These are phyloP conservation scores for Heliosperma pusillum DNA, from an alignment of 148 eudicot genomes.

Conservation along the genomic window DNA sequence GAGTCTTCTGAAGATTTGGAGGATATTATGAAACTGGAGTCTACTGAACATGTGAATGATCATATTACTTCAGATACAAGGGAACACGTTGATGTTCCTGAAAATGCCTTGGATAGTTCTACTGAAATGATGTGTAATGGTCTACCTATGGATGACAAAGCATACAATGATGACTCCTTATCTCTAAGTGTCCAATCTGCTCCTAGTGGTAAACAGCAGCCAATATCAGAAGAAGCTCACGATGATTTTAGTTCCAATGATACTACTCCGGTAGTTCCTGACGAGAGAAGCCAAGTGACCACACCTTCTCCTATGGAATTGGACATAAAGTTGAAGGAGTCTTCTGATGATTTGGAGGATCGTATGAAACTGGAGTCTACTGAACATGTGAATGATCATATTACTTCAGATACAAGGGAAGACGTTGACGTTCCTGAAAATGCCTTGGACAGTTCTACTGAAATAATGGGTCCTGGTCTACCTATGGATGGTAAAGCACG, in stretches of 20 bases:
- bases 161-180: constrained; percentile 14
- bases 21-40: background rate
- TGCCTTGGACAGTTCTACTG: constrained; percentile 16
- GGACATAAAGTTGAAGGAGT: constrained; percentile 18
- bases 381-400: background rate
- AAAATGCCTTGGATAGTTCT: constrained; percentile 10
- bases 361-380: constrained; percentile 12
- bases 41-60: constrained; percentile 8
- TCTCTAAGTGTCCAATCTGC: constrained; percentile 18
- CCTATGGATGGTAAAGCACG: constrained; percentile 17
- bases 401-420: constrained; percentile 5
- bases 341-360: constrained; percentile 11
- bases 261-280: background rate
- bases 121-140: constrained; percentile 13
- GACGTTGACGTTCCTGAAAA: constrained; percentile 8
- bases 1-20: constrained; percentile 10
- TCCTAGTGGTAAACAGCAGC: constrained; percentile 13
- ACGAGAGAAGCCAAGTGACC: constrained; percentile 17
- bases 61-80: constrained; percentile 4
- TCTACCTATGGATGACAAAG: constrained; percentile 16
- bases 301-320: constrained; percentile 8
- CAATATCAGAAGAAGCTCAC: constrained; percentile 17
- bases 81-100: constrained; percentile 10
- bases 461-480: constrained; percentile 11
- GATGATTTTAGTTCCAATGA: constrained; percentile 1